Percentiles rank a stretch among this genome's conserved stretches.
Evolutionary conservation across 2,329 filamentous ascomycete genomes (phyloP).

Genomic region (Fusarium denticulatum): DNA sequence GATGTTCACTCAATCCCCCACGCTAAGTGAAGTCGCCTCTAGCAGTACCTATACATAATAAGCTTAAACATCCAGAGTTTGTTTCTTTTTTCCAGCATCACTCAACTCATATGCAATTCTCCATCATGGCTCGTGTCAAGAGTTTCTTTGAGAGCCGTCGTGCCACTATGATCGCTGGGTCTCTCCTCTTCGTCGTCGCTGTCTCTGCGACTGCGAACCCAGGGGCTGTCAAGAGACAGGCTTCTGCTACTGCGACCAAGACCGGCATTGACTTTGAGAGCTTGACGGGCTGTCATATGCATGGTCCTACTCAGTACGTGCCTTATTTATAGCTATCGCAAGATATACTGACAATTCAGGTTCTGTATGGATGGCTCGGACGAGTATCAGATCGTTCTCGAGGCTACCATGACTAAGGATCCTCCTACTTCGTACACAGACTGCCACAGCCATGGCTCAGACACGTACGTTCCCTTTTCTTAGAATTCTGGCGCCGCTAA

Average conservation of each 20-base stretch:
- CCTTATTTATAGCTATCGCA: rapidly evolving
- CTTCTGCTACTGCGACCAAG: slow-evolving; percentile 18
- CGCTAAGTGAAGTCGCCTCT: neutral
- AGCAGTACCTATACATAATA: slow-evolving; percentile 9
- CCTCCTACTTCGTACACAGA: slow-evolving; percentile 39
- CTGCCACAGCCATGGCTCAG: slow-evolving; percentile 38
- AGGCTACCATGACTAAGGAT: slow-evolving; percentile 29
- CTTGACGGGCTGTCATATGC: slow-evolving; percentile 37
- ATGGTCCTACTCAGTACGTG: slow-evolving; percentile 33
- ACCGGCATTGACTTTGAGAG: slow-evolving; percentile 26
- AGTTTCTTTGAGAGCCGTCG: slow-evolving; percentile 20
- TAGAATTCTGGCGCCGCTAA: neutral
- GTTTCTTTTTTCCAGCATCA: neutral
- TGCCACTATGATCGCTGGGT: slow-evolving; percentile 2
- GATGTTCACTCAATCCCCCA: slow-evolving; percentile 22
- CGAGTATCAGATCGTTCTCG: slow-evolving; percentile 35
- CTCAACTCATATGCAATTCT: neutral
- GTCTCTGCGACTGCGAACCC: slow-evolving; percentile 35
- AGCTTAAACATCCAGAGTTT: neutral
- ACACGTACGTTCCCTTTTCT: slow-evolving; percentile 1
- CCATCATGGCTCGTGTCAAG: slow-evolving; percentile 29
- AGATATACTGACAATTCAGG: neutral
- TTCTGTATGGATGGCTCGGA: slow-evolving; percentile 35
- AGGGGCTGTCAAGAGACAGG: slow-evolving; percentile 27
- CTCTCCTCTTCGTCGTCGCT: slow-evolving; percentile 26